phyloP scores from a whole-genome alignment of 2,329 filamentous ascomycete species.

The Onygenales sp. region DNA sequence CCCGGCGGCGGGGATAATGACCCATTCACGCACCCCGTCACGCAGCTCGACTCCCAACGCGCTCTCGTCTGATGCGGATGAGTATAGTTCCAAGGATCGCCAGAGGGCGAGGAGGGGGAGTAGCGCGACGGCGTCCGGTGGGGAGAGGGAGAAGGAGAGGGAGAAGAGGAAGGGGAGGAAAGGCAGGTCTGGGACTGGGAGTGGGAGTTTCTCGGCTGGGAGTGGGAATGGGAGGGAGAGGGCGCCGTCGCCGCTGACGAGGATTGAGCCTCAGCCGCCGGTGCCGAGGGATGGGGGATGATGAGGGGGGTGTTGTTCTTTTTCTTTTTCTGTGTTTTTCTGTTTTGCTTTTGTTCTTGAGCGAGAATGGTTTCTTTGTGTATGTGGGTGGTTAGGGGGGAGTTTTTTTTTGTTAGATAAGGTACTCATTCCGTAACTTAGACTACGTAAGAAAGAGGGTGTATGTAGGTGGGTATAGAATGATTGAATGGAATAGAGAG shows the following conservation, averaged over 20 bases:
- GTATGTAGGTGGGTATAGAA: no score
- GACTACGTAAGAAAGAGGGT: no score
- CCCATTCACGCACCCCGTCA: constrained; percentile 33
- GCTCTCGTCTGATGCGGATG: constrained; percentile 24
- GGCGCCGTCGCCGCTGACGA: constrained; percentile 10
- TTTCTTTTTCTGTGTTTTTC: not conserved
- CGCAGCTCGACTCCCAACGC: constrained; percentile 29
- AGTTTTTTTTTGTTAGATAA: not conserved
- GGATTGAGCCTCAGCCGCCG: not conserved
- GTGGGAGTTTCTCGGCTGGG: not conserved
- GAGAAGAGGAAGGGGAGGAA: not conserved
- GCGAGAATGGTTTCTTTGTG: not conserved
- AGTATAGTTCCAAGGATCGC: constrained; percentile 22
- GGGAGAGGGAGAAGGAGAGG: constrained; percentile 14
- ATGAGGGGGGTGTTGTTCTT: not conserved
- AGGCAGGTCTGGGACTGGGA: not conserved
- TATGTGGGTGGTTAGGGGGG: not conserved
- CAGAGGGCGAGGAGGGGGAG: constrained; percentile 27
- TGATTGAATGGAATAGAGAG: no score
- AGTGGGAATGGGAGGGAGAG: constrained; percentile 1
- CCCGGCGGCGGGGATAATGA: constrained; percentile 16
- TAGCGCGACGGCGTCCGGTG: constrained; percentile 19
- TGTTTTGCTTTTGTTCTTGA: not conserved
- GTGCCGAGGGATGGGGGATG: not conserved
- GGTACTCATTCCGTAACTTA: not conserved